Evolutionary conservation across 805 yeast genomes (phyloP).

Genomic region (Pichia thaimueangensis): DNA sequence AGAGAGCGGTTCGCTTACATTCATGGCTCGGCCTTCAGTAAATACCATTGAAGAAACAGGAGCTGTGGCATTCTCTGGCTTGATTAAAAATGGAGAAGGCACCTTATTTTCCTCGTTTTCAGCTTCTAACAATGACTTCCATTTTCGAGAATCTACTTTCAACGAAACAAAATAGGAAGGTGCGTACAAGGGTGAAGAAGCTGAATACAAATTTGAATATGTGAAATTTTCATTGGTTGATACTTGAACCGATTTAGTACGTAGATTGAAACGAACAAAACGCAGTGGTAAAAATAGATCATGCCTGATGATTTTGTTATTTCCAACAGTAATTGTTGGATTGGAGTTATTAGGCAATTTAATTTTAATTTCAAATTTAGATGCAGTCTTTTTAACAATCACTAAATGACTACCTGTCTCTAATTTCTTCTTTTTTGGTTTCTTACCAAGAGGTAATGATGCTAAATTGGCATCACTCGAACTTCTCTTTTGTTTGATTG

Average conservation of each 20-base stretch:
- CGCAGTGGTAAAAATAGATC: slow-evolving; percentile 24
- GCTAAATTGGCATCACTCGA: background rate
- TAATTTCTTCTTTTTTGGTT: background rate
- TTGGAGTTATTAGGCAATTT: background rate
- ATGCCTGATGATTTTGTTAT: slow-evolving; percentile 16
- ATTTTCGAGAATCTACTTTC: slow-evolving; percentile 4
- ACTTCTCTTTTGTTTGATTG: background rate
- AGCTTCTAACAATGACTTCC: background rate
- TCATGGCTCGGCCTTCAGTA: no score
- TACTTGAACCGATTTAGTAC: slow-evolving; percentile 19
- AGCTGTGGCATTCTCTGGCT: background rate
- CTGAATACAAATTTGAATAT: no score
- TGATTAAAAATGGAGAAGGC: background rate
- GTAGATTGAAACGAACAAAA: slow-evolving; percentile 30
- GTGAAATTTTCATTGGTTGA: slow-evolving; percentile 19
- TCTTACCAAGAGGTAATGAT: background rate
- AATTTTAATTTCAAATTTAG: slow-evolving; percentile 11
- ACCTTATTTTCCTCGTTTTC: no score
- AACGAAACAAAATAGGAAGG: slow-evolving; percentile 1
- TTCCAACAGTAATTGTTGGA: background rate
- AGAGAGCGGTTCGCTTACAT: no score
- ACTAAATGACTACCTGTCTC: background rate
- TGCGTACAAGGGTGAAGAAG: no score
- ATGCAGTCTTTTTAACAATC: background rate
- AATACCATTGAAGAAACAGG: background rate